phyloP scores from a whole-genome alignment of 441 rosid species.

The Biscutella auriculata region DNA sequence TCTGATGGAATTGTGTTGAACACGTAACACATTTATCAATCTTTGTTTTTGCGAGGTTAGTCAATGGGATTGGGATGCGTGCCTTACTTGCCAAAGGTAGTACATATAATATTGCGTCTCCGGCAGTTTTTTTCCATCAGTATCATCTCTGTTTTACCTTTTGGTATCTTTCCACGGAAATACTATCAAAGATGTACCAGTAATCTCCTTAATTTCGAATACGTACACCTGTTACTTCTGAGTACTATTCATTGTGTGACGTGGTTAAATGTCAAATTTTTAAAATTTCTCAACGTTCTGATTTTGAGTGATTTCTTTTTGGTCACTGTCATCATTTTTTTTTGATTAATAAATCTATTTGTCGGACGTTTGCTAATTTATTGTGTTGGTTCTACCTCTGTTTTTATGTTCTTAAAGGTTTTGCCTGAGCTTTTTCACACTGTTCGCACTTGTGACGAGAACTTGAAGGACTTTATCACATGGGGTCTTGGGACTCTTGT shows the following conservation, averaged over 20 bases:
- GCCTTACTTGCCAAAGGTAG: constrained; percentile 95
- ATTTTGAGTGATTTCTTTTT: background rate
- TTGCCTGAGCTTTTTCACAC: constrained; percentile 95
- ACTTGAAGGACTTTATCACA: constrained; percentile 87
- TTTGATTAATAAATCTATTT: too few relatives aligned
- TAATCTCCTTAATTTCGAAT: background rate
- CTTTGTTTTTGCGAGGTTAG: constrained; percentile 56
- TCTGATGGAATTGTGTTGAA: background rate
- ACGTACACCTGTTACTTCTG: background rate
- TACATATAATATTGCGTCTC: constrained; percentile 16
- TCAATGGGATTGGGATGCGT: constrained; percentile 99
- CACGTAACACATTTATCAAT: background rate
- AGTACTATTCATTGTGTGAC: background rate
- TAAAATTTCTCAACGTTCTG: background rate
- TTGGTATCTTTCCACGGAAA: background rate
- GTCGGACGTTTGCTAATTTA: constrained; percentile 12
- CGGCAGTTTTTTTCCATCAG: constrained; percentile 1
- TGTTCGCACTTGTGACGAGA: constrained; percentile 88
- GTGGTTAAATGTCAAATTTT: background rate
- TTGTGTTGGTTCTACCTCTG: constrained; percentile 8
- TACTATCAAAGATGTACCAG: background rate
- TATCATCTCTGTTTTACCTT: background rate
- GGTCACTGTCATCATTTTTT: background rate
- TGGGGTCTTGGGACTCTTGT: constrained; percentile 98
- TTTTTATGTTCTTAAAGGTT: constrained; percentile 63